phyloP scores from a whole-genome alignment of 306 rosid genomes.

The Albizia julibrissin region DNA sequence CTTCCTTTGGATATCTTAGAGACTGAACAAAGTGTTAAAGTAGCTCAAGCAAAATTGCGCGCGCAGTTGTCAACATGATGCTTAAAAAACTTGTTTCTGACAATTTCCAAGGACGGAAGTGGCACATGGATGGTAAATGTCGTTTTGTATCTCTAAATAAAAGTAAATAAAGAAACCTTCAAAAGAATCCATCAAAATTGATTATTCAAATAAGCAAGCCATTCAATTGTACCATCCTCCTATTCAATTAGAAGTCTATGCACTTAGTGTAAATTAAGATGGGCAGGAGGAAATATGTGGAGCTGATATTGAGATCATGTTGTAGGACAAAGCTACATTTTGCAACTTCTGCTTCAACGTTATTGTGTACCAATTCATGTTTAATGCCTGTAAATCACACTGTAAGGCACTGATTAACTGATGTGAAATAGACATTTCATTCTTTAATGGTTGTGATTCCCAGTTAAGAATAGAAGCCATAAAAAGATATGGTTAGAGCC shows the following conservation, averaged over 20 bases:
- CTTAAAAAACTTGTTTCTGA: constrained; percentile 19
- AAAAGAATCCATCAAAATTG: constrained; percentile 22
- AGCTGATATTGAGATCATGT: constrained; percentile 30
- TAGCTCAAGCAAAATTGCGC: constrained; percentile 4
- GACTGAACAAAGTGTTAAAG: constrained; percentile 12
- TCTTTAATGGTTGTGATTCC: background rate
- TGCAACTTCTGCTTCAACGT: constrained; percentile 21
- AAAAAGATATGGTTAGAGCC: background rate
- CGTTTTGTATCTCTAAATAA: constrained; percentile 17
- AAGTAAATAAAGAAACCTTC: background rate
- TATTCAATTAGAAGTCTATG: constrained; percentile 5
- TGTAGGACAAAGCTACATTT: constrained; percentile 20
- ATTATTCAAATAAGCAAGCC: constrained; percentile 9
- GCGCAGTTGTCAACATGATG: background rate
- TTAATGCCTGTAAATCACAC: background rate
- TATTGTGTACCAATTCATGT: constrained; percentile 25
- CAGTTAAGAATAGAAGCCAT: background rate
- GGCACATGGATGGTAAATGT: constrained; percentile 1
- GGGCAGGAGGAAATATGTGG: constrained; percentile 3
- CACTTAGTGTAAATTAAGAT: background rate
- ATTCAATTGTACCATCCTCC: constrained; percentile 20
- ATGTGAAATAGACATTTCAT: constrained; percentile 17
- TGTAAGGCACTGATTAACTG: background rate
- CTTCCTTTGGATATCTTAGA: background rate
- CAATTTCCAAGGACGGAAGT: constrained; percentile 23